Percentiles rank a stretch among this genome's conserved stretches.
Evolutionary conservation across 805 yeast genomes (phyloP).

Genomic region (Kazachstania psychrophila): DNA sequence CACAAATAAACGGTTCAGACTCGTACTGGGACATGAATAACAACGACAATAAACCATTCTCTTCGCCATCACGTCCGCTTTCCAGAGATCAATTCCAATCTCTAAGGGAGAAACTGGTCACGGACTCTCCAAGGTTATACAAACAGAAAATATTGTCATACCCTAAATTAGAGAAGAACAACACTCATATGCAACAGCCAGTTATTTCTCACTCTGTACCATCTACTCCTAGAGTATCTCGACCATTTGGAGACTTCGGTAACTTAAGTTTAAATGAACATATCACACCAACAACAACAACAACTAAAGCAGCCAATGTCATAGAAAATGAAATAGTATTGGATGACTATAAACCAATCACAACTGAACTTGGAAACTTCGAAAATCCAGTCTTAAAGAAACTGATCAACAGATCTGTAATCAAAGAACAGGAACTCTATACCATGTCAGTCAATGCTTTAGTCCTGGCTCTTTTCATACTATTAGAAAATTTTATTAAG

Average conservation of each 20-base stretch:
- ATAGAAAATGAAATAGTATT: neutral
- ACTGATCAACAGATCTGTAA: slow-evolving; percentile 31
- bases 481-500: slow-evolving; percentile 16
- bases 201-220: too few species aligned
- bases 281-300: neutral
- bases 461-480: slow-evolving; percentile 25
- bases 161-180: slow-evolving; percentile 4
- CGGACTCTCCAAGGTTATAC: slow-evolving; percentile 25
- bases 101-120: slow-evolving; percentile 13
- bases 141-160: slow-evolving; percentile 13
- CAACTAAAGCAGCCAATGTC: neutral
- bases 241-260: too few species aligned
- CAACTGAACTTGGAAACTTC: slow-evolving; percentile 17
- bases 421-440: slow-evolving; percentile 34
- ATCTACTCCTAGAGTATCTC: too few species aligned
- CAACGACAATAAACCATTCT: neutral
- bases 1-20: neutral
- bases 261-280: slow-evolving; percentile 1
- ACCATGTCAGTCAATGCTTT: slow-evolving; percentile 29
- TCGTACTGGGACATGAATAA: neutral
- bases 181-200: too few species aligned
- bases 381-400: slow-evolving; percentile 25
- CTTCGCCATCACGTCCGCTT: slow-evolving; percentile 1
- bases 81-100: slow-evolving; percentile 11
- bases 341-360: neutral